These are phyloP conservation scores for Candida khao-thaluensis DNA, from an alignment of 805 yeast species.

Conservation along the genomic window DNA sequence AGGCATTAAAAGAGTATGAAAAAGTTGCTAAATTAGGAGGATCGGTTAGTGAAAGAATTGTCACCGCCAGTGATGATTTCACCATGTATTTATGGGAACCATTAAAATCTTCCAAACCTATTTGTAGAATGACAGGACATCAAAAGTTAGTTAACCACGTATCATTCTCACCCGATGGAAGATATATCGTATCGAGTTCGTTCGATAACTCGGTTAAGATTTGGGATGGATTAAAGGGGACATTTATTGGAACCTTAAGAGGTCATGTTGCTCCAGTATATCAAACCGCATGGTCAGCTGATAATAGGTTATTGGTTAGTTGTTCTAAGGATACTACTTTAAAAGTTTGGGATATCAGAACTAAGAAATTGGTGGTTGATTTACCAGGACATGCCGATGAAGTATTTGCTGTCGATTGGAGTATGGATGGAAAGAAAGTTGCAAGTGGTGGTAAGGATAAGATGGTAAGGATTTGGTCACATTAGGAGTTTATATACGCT, in stretches of 20 bases:
- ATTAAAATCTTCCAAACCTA: slow-evolving; percentile 70
- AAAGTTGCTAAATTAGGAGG: slow-evolving; percentile 63
- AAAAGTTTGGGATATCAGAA: slow-evolving; percentile 93
- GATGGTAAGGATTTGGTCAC: slow-evolving; percentile 92
- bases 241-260: slow-evolving; percentile 82
- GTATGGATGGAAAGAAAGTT: slow-evolving; percentile 88
- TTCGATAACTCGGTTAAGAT: slow-evolving; percentile 93
- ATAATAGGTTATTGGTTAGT: slow-evolving; percentile 84
- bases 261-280: slow-evolving; percentile 99
- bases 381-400: slow-evolving; percentile 96
- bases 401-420: slow-evolving; percentile 97
- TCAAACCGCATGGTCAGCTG: slow-evolving; percentile 97
- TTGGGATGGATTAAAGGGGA: slow-evolving; percentile 95
- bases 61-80: slow-evolving; percentile 95
- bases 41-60: slow-evolving; percentile 66
- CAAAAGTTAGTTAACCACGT: slow-evolving; percentile 96
- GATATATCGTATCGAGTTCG: slow-evolving; percentile 85
- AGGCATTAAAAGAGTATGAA: slow-evolving; percentile 61
- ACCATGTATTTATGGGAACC: slow-evolving; percentile 99
- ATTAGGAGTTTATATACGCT: too few species aligned
- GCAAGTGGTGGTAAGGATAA: slow-evolving; percentile 99
- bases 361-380: slow-evolving; percentile 80
- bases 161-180: slow-evolving; percentile 92
- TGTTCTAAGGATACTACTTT: slow-evolving; percentile 95
- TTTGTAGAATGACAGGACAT: slow-evolving; percentile 95